Conservation (phyloP, 371 early-diverging fungal genomes). For the Rhizopus sp. region DNA sequence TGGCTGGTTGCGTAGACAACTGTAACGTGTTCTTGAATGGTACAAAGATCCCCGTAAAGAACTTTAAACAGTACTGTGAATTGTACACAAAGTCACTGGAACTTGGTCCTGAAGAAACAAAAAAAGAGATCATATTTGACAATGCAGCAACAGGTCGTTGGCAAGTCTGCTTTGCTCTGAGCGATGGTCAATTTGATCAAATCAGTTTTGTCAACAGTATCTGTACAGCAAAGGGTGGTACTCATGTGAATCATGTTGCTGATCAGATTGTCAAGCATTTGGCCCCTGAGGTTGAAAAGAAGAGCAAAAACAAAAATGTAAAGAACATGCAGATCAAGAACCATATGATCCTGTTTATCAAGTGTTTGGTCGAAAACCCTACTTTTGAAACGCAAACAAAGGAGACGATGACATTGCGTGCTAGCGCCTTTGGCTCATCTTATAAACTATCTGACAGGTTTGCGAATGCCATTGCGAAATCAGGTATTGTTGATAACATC, state of each 20-base stretch:
- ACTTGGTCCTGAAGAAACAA: conserved; percentile 40
- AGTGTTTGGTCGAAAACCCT: conserved; percentile 98
- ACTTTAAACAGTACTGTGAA: conserved; percentile 93
- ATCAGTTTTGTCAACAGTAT: conserved; percentile 99
- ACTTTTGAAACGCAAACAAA: conserved; percentile 99
- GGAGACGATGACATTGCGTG: conserved; percentile 94
- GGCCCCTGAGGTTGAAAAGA: conserved; percentile 78
- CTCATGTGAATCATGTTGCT: conserved; percentile 90
- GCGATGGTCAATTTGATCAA: conserved; percentile 98
- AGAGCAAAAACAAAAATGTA: conserved; percentile 75
- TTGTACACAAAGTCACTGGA: conserved; percentile 70
- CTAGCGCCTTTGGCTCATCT: conserved; percentile 87
- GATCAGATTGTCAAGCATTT: conserved; percentile 89
- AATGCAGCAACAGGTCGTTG: conserved; percentile 79
- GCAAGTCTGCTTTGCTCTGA: conserved; percentile 94
- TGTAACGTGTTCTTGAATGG: conserved; percentile 95
- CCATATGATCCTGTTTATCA: conserved; percentile 96
- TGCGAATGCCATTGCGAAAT: conserved; percentile 77
- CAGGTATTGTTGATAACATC: conserved; percentile 89
- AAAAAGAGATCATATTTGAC: conserved; percentile 39
- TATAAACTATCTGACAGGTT: conserved; percentile 85
- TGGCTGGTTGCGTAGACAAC: conserved; percentile 92
- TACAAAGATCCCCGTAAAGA: conserved; percentile 78
- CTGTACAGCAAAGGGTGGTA: conserved; percentile 98
- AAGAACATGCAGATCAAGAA: conserved; percentile 92